Conservation (phyloP, 2,329 filamentous ascomycete genomes). For the Botrytis tulipae region DNA sequence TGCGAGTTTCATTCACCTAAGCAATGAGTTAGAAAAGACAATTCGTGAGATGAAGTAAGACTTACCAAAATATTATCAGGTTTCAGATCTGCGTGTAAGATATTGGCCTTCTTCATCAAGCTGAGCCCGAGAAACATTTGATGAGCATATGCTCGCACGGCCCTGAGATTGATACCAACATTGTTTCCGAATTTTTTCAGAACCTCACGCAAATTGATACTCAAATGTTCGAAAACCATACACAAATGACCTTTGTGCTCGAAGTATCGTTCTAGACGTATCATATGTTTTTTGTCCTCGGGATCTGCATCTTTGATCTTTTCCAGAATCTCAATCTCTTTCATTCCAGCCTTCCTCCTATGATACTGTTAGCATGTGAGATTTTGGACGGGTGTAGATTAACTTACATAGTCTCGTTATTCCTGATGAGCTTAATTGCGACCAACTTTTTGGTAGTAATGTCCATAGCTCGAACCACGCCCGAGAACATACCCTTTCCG, state of each 20-base stretch:
- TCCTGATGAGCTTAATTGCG: constrained; percentile 96
- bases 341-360: constrained; percentile 80
- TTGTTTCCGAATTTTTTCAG: constrained; percentile 95
- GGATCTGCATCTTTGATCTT: constrained; percentile 83
- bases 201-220: constrained; percentile 89
- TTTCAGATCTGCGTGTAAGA: constrained; percentile 94
- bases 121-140: constrained; percentile 91
- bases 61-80: constrained; percentile 83
- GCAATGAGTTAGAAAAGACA: constrained; percentile 22
- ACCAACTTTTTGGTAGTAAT: constrained; percentile 72
- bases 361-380: constrained; percentile 30
- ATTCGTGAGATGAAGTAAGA: background rate
- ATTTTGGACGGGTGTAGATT: constrained; percentile 13
- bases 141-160: constrained; percentile 84
- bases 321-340: constrained; percentile 89
- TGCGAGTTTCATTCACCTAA: constrained; percentile 75
- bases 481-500: constrained; percentile 94
- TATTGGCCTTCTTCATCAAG: constrained; percentile 86
- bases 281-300: constrained; percentile 86
- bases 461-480: constrained; percentile 86
- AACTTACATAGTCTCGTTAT: constrained; percentile 79
- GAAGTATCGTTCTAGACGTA: constrained; percentile 82
- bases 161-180: constrained; percentile 84
- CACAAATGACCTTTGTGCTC: constrained; percentile 95
- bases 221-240: constrained; percentile 94